Evolutionary conservation across 2,329 filamentous ascomycete species (phyloP), one percentile per base, ranked within the genome.

Genomic region (Fusarium sp.): DNA sequence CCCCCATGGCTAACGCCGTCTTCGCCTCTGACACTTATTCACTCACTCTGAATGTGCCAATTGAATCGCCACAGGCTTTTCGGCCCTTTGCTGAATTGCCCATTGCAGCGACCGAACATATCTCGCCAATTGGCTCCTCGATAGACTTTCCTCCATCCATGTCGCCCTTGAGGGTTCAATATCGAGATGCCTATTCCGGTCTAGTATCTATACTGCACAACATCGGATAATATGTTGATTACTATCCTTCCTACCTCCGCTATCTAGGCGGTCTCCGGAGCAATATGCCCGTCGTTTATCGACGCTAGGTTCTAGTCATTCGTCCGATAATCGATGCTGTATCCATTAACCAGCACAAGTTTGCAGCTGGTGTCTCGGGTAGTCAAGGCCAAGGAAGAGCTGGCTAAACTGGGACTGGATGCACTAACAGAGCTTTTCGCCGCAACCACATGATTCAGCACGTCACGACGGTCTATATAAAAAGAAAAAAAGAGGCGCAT

Each of bases 111-210:
- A 20, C 50, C 50, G 2, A 58, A 22, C 24, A 54, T 13, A n/a
- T 53, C 30, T 51, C 26, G 33, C 50, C 33, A 53, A 36, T 38
- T 53, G 24, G 33, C 24, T 38, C 33, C 50, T 54, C 24, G 1
- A 38, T 8, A 28, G 20, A 39, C 33, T 33, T 38, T 60, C 16
- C 45, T 50, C 18, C 42, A 35, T 26, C 51, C 51, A 48, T 60
- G 54, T 59, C 48, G 54, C 33, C 31, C 24, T 51, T 50, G 47
- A 24, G 51, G 35, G 59, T 38, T 22, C 35, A 26, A 31, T 48
- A 48, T 45, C 33, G 59, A 69, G 56, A 75, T 77, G 73, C 75
- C 74, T 75, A 33, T 76, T 75, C 35, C 11, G 64, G 72, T 51
- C 61, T 74, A 72, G 70, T 50, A 36, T 20, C 51, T 16, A 24